Base-by-base conservation (phyloP, 1,284 basidiomycete genomes). In the Bondarzewia mesenterica region DNA sequence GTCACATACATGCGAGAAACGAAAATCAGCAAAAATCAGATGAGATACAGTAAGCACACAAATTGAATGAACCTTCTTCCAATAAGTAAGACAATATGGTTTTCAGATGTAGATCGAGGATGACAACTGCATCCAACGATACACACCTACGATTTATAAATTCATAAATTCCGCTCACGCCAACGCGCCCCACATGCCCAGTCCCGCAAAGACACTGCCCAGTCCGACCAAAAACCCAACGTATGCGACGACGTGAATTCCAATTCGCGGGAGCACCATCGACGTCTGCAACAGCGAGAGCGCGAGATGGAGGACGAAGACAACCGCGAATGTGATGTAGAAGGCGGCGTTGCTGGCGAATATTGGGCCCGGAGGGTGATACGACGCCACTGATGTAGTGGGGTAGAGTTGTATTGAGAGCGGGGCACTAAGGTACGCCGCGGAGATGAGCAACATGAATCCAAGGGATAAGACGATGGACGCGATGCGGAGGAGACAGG, bases 401-500 rank as follows among this genome's bases (percentile, higher is more conserved):
- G 59, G 58, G 52, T 12, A 35, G 41, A 25, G 38, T 21, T 21
- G 50, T 44, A 15, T n/a, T 7, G 20, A 52, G 50, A 58, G 63
- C 53, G 60, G 62, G 1, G 75, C 74, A 39, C 67, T 68, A 36
- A 84, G 69, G 57, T 83, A 86, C 8, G 79, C 73, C 27, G 76
- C 72, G 8, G 82, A 74, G 29, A 88, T 63, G 40, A 85, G 66
- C 41, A 89, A 77, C 32, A 72, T 79, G 49, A 80, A 67, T 4
- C 84, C 85, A 21, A 88, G 59, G 4, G 83, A 78, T 44, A 86
- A 72, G 5, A 88, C 60, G 52, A 87, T 73, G 3, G 80, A 75
- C 61, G 86, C 85, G 53, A 87, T 64, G 48, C 86, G 76, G 60
- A 87, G 82, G 43, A 89, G 70, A 58, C 79, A 83, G 5, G 80